Conservation (phyloP, 257 asterid species). For the Nemophila menziesii region DNA sequence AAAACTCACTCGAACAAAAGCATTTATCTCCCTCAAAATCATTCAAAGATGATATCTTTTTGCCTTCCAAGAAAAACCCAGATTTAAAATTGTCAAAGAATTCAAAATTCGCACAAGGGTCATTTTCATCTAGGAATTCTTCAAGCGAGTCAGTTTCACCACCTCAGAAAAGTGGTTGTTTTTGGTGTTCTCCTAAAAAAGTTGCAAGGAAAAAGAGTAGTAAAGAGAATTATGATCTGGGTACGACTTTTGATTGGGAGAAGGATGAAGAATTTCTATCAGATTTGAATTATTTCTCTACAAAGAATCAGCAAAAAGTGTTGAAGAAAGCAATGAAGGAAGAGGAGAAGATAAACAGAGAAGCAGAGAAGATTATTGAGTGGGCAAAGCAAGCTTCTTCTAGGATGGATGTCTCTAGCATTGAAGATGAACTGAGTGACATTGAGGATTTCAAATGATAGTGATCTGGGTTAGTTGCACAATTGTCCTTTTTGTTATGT, state of each 20-base stretch:
- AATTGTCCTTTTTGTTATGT: too few relatives aligned
- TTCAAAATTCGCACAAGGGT: slow-evolving; percentile 10
- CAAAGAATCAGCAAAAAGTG: slow-evolving; percentile 34
- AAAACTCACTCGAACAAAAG: neutral
- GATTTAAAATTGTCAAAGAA: slow-evolving; percentile 10
- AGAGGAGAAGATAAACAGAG: slow-evolving; percentile 61
- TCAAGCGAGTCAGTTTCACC: slow-evolving; percentile 48
- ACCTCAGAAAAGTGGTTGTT: slow-evolving; percentile 58
- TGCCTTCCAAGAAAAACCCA: slow-evolving; percentile 21
- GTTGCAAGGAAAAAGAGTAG: slow-evolving; percentile 35
- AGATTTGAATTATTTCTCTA: slow-evolving; percentile 46
- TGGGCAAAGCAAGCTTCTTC: slow-evolving; percentile 92
- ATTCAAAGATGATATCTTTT: neutral
- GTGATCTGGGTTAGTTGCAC: too few relatives aligned
- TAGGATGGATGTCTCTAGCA: slow-evolving; percentile 41
- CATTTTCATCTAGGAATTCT: slow-evolving; percentile 16
- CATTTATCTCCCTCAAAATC: neutral
- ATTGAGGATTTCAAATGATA: slow-evolving; percentile 23
- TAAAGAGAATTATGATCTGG: slow-evolving; percentile 21
- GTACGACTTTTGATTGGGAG: slow-evolving; percentile 30
- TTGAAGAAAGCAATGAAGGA: slow-evolving; percentile 58
- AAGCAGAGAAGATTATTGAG: slow-evolving; percentile 78
- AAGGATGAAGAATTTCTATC: slow-evolving; percentile 36
- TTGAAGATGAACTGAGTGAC: slow-evolving; percentile 46
- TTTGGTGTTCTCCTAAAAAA: slow-evolving; percentile 69